Percentiles rank a stretch among this genome's conserved stretches.
phyloP scores from a whole-genome alignment of 2,329 filamentous ascomycete genomes.

The Didymella keratinophila region DNA sequence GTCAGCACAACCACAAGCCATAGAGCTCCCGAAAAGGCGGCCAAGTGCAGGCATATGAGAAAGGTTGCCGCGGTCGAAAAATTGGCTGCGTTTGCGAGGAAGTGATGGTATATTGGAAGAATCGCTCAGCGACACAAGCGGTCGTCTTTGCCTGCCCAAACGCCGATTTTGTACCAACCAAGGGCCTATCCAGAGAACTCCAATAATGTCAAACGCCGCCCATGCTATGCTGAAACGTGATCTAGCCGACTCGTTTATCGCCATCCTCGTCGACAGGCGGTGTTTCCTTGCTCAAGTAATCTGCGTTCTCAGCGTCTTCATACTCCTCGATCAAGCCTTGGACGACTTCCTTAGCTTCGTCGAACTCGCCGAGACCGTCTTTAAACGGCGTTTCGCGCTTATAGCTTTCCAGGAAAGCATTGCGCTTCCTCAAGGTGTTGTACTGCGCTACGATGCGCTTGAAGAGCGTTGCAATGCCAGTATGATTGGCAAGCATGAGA shows the following conservation, averaged over 20 bases:
- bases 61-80: neutral
- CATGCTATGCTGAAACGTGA: slow-evolving; percentile 3
- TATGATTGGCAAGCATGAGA: slow-evolving; percentile 97
- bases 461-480: slow-evolving; percentile 95
- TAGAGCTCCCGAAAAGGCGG: neutral
- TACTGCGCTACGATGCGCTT: slow-evolving; percentile 93
- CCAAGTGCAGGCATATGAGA: neutral
- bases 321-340: slow-evolving; percentile 92
- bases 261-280: slow-evolving; percentile 49
- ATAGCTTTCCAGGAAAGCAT: slow-evolving; percentile 95
- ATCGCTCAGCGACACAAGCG: slow-evolving; percentile 17
- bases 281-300: slow-evolving; percentile 82
- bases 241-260: slow-evolving; percentile 39
- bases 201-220: slow-evolving; percentile 18
- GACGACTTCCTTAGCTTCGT: slow-evolving; percentile 91
- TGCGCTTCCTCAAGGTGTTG: slow-evolving; percentile 91
- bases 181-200: slow-evolving; percentile 21
- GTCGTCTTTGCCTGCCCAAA: slow-evolving; percentile 19
- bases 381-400: slow-evolving; percentile 95
- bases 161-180: slow-evolving; percentile 14
- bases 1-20: slow-evolving; percentile 1
- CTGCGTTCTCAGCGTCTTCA: slow-evolving; percentile 88
- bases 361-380: slow-evolving; percentile 92
- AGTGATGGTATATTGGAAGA: slow-evolving; percentile 28
- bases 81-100: slow-evolving; percentile 11